Percentiles rank a stretch among this genome's conserved stretches.
Evolutionary conservation across 78 protist genomes (phyloP).

Genomic region (Blattamonas nauphoetae): DNA sequence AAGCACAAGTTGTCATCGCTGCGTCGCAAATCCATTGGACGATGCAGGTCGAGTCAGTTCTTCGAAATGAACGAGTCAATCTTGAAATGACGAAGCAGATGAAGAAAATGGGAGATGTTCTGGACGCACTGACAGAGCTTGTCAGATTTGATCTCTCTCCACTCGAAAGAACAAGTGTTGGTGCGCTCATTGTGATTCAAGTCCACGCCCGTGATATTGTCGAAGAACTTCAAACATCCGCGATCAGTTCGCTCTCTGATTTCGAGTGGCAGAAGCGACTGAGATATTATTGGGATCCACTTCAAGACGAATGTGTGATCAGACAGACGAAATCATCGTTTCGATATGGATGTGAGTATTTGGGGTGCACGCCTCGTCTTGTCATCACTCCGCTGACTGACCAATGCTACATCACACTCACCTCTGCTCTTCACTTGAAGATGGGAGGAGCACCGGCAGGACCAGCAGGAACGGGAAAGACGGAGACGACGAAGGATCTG

Average conservation of each 20-base stretch:
- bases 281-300: too few species aligned
- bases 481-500: too few species aligned
- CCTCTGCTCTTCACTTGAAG: conserved; percentile 9
- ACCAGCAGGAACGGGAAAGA: too few species aligned
- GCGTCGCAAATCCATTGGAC: conserved; percentile 46
- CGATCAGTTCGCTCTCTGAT: neutral
- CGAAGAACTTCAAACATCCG: conserved; percentile 22
- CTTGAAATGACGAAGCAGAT: neutral
- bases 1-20: conserved; percentile 22
- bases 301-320: conserved; percentile 30
- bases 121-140: neutral
- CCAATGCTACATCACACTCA: conserved; percentile 29
- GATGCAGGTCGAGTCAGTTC: conserved; percentile 19
- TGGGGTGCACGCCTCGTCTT: too few species aligned
- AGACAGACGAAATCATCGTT: conserved; percentile 32
- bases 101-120: neutral
- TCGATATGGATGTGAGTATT: conserved; percentile 51
- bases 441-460: conserved; percentile 71
- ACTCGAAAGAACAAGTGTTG: conserved; percentile 33
- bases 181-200: conserved; percentile 56
- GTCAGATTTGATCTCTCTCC: conserved; percentile 19
- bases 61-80: neutral
- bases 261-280: conserved; percentile 65
- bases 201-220: too few species aligned
- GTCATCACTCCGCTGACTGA: too few species aligned